These are phyloP conservation scores for Plicaturopsis crispa DNA, from an alignment of 768 basidiomycete species.

Conservation along the genomic window DNA sequence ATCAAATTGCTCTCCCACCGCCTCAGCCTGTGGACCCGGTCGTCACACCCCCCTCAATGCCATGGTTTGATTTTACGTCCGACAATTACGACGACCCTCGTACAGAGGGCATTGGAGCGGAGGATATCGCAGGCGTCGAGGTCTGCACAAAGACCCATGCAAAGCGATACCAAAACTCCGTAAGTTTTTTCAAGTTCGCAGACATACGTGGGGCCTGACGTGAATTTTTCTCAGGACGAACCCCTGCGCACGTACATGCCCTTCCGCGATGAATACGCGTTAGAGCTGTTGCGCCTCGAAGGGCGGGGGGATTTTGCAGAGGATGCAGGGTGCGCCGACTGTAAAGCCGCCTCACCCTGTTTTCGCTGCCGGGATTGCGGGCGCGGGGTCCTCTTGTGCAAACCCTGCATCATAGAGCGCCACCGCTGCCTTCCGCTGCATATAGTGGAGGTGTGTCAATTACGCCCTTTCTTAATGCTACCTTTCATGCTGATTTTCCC, in stretches of 20 bases:
- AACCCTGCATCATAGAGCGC: slow-evolving; percentile 7
- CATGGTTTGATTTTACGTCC: too few species aligned
- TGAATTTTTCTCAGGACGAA: slow-evolving; percentile 7
- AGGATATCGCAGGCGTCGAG: too few species aligned
- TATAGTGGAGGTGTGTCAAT: slow-evolving; percentile 10
- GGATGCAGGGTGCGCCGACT: slow-evolving; percentile 3
- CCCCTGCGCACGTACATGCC: slow-evolving; percentile 10
- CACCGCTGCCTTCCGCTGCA: slow-evolving; percentile 12
- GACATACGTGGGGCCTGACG: too few species aligned
- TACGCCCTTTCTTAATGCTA: background rate
- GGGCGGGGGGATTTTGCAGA: slow-evolving; percentile 7
- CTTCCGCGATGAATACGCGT: slow-evolving; percentile 9
- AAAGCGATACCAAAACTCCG: too few species aligned
- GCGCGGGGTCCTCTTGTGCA: slow-evolving; percentile 4
- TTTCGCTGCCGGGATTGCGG: background rate
- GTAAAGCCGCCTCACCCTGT: background rate
- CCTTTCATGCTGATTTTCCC: background rate
- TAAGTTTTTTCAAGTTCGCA: too few species aligned
- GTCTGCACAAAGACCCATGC: too few species aligned
- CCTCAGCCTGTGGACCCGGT: too few species aligned
- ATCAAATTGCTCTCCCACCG: too few species aligned
- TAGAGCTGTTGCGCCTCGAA: slow-evolving; percentile 8
- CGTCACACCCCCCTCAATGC: too few species aligned
- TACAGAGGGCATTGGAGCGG: too few species aligned
- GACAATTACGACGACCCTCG: too few species aligned